Evolutionary conservation across 768 basidiomycete species (phyloP).

Genomic region (Calocera viscosa): DNA sequence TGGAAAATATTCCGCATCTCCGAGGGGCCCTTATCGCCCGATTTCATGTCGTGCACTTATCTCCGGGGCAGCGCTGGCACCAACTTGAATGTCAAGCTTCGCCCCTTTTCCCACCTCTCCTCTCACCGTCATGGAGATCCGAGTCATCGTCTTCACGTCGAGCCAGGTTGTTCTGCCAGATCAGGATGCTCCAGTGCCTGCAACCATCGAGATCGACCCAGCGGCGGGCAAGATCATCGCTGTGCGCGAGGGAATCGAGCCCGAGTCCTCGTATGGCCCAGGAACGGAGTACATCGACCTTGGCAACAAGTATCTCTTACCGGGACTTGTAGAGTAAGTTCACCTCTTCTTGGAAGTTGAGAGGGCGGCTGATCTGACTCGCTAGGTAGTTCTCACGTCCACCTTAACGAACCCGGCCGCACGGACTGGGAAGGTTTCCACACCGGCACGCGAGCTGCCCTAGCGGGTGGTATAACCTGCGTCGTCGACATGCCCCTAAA

Average conservation of each 20-base stretch:
- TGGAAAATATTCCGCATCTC: background rate
- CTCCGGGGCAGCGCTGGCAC: no score
- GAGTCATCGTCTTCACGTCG: constrained; percentile 35
- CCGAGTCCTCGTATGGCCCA: constrained; percentile 22
- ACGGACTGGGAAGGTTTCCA: constrained; percentile 91
- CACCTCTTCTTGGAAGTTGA: background rate
- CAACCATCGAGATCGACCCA: constrained; percentile 51
- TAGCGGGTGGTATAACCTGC: constrained; percentile 88
- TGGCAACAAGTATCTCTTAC: constrained; percentile 48
- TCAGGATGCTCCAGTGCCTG: constrained; percentile 38
- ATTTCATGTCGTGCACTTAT: no score
- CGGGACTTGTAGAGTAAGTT: constrained; percentile 69
- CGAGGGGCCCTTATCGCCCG: background rate
- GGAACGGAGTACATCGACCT: constrained; percentile 40
- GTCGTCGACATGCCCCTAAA: constrained; percentile 97
- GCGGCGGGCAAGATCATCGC: constrained; percentile 47
- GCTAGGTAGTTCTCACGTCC: constrained; percentile 65
- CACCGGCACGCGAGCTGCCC: constrained; percentile 82
- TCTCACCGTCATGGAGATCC: background rate
- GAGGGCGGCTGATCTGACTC: background rate
- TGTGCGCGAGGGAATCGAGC: constrained; percentile 32
- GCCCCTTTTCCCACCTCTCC: no score
- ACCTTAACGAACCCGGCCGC: constrained; percentile 86
- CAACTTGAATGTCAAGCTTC: no score
- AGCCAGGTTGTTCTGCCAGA: constrained; percentile 48